phyloP scores from a whole-genome alignment of 768 basidiomycete species.

The Sutorius australiensis region DNA sequence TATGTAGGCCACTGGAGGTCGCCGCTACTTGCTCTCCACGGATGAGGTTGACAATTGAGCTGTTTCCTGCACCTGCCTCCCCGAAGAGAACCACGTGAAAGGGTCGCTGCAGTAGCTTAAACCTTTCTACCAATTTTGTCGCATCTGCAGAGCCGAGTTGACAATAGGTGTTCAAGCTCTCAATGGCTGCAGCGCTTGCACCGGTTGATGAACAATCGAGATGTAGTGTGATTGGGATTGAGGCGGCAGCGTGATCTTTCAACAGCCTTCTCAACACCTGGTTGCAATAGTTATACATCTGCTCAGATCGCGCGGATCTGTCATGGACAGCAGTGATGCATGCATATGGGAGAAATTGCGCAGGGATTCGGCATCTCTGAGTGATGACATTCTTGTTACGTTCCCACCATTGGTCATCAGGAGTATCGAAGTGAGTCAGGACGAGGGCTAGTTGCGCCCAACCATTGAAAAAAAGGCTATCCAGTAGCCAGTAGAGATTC shows the following conservation, averaged over 20 bases:
- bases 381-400: slow-evolving; percentile 25
- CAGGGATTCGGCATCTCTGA: slow-evolving; percentile 10
- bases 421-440: slow-evolving; percentile 37
- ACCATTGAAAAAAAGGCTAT: slow-evolving; percentile 36
- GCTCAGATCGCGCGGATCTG: neutral
- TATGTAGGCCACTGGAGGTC: slow-evolving; percentile 22
- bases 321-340: slow-evolving; percentile 19
- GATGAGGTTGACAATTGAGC: slow-evolving; percentile 40
- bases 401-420: slow-evolving; percentile 37
- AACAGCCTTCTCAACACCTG: slow-evolving; percentile 10
- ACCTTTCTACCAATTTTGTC: slow-evolving; percentile 7
- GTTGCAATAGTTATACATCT: slow-evolving; percentile 12
- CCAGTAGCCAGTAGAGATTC: slow-evolving; percentile 38
- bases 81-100: slow-evolving; percentile 39
- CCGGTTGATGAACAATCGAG: slow-evolving; percentile 16
- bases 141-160: slow-evolving; percentile 12
- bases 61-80: slow-evolving; percentile 38
- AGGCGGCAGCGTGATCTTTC: slow-evolving; percentile 1
- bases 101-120: slow-evolving; percentile 10
- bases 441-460: slow-evolving; percentile 36
- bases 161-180: slow-evolving; percentile 11
- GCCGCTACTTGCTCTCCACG: slow-evolving; percentile 19
- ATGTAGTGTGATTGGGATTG: slow-evolving; percentile 10
- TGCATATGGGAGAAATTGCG: slow-evolving; percentile 6
- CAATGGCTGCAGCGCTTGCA: neutral